phyloP scores from a whole-genome alignment of 208 protist genomes.

The Trichomonas tenax region DNA sequence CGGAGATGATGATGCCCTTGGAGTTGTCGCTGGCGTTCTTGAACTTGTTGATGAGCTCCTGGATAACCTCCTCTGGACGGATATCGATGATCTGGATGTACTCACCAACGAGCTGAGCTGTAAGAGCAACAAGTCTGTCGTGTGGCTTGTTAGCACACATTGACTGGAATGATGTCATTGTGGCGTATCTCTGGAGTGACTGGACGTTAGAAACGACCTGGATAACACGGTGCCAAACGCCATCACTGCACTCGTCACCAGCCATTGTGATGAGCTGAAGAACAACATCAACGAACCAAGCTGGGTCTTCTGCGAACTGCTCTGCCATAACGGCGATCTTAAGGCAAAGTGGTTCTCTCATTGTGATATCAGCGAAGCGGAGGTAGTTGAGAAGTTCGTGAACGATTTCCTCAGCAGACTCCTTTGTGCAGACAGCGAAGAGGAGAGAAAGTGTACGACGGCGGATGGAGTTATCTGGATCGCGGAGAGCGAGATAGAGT shows the following conservation, averaged over 20 bases:
- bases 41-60: constrained; percentile 20
- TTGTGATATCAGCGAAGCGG: constrained; percentile 54
- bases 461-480: constrained; percentile 85
- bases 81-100: neutral
- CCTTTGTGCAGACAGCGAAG: constrained; percentile 79
- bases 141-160: constrained; percentile 83
- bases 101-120: constrained; percentile 61
- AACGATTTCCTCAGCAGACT: constrained; percentile 68
- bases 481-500: constrained; percentile 42
- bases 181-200: constrained; percentile 80
- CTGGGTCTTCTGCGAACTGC: constrained; percentile 66
- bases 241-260: constrained; percentile 76
- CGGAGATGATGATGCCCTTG: constrained; percentile 67
- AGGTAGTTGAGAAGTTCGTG: constrained; percentile 71
- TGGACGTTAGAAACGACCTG: constrained; percentile 83
- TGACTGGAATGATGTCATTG: constrained; percentile 54
- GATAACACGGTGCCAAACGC: constrained; percentile 63
- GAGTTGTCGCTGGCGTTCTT: constrained; percentile 38
- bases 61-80: neutral
- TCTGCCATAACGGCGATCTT: constrained; percentile 85
- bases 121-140: constrained; percentile 51
- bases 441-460: constrained; percentile 84
- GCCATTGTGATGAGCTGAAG: constrained; percentile 74
- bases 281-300: constrained; percentile 86
- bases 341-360: constrained; percentile 76